These are phyloP conservation scores for Silybum marianum DNA, from an alignment of 129 eudicot genomes.

Conservation along the genomic window DNA sequence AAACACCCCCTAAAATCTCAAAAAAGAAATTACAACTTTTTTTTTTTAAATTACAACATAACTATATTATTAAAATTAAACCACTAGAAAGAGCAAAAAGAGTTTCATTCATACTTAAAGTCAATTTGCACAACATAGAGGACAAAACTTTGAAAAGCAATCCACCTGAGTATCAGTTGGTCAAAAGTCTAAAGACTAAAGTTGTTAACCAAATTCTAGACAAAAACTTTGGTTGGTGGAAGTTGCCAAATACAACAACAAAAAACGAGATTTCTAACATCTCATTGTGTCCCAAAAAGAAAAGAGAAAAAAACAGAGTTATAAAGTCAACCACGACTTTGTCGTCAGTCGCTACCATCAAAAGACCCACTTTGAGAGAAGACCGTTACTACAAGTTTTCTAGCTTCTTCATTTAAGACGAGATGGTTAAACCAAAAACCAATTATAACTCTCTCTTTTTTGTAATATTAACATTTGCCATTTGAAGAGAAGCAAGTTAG, in stretches of 20 bases:
- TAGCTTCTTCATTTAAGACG: background rate
- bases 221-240: background rate
- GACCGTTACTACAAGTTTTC: background rate
- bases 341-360: too few species aligned
- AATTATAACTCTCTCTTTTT: background rate
- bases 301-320: background rate
- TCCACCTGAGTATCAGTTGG: background rate
- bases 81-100: background rate
- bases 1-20: too few species aligned
- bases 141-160: background rate
- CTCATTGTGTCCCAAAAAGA: background rate
- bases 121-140: background rate
- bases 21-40: background rate
- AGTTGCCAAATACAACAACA: background rate
- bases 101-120: background rate
- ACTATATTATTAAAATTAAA: too few species aligned
- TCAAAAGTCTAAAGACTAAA: background rate
- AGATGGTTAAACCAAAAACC: background rate
- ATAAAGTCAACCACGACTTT: background rate
- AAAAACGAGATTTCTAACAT: background rate
- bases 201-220: background rate
- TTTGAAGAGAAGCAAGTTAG: conserved; percentile 6
- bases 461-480: conserved; percentile 18
- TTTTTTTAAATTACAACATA: too few species aligned
- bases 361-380: background rate